Base-by-base conservation (phyloP, 164 flowering plant species). In the Paratinospora sagittata region DNA sequence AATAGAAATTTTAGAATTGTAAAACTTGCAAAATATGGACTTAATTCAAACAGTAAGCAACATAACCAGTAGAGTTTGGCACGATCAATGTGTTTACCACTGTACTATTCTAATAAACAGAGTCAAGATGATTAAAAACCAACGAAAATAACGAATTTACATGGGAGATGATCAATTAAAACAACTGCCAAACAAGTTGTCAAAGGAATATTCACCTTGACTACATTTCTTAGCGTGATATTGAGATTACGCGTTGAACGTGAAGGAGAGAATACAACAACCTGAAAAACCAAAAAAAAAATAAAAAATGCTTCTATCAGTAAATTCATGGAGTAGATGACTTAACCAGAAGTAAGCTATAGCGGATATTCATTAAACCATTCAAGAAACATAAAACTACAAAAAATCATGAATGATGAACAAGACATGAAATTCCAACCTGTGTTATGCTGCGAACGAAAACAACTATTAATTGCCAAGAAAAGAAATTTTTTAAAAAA, bases 231-330 rank as follows among this genome's bases (percentile, higher is more conserved):
- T 19, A 55, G 72, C 27, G 91, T 86, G 66, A 91, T 74, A 70
- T 91, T 91, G 72, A 91, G 90, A 77, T 83, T 88, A 30, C 66
- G 76, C 21, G 81, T 76, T 30, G 82, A 70, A 8, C 76, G 81
- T 8, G 83, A 80, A 49, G 92, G 85, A 21, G 86, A 76, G 77
- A 89, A 86, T 21, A 80, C 79, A 36, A 84, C 85, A 81, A 85
- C 89, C 91, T 88, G n/a, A n/a, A n/a, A n/a, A n/a, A n/a, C n/a
- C n/a, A n/a, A n/a, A n/a, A n/a, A 85, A 34, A 67, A 76, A 43
- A 21, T 47, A 62, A 23, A 17, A 23, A 34, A 52, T 10, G 21
- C 19, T 52, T 13, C 16, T 14, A 16, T 52, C 58, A 52, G 58
- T 14, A 52, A 52, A n/a, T 52, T 52, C 58, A 52, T 52, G n/a